Conservation (phyloP, 176 grass and related monocot species). For the Musa itinerans region DNA sequence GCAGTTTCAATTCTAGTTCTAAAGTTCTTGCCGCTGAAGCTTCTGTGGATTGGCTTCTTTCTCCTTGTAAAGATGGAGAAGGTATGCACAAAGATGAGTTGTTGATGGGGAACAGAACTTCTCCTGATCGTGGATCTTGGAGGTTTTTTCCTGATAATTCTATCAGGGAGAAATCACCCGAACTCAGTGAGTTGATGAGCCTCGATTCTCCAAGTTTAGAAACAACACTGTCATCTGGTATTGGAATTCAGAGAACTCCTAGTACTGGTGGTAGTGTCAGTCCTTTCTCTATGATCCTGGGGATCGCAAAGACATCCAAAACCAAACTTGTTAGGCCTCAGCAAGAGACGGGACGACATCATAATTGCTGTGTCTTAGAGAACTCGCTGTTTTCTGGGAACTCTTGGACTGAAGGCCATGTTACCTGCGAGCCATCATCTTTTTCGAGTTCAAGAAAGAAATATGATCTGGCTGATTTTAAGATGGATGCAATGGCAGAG, state of each 20-base stretch:
- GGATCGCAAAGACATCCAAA: slow-evolving; percentile 57
- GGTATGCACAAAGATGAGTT: slow-evolving; percentile 35
- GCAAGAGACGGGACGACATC: slow-evolving; percentile 18
- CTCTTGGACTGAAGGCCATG: slow-evolving; percentile 21
- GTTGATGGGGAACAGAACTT: slow-evolving; percentile 19
- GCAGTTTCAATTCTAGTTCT: slow-evolving; percentile 16
- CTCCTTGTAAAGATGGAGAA: slow-evolving; percentile 26
- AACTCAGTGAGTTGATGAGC: slow-evolving; percentile 26
- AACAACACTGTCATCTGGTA: slow-evolving; percentile 37
- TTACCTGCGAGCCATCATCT: neutral
- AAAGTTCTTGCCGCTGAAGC: slow-evolving; percentile 31
- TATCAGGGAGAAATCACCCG: slow-evolving; percentile 28
- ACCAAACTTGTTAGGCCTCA: slow-evolving; percentile 29
- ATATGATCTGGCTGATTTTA: slow-evolving; percentile 6
- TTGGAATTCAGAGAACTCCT: slow-evolving; percentile 51
- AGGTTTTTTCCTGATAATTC: slow-evolving; percentile 30
- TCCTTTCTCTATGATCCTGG: slow-evolving; percentile 91
- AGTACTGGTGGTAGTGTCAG: slow-evolving; percentile 65
- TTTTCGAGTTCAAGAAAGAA: slow-evolving; percentile 24
- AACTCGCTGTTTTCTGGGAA: slow-evolving; percentile 6
- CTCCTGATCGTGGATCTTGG: slow-evolving; percentile 36
- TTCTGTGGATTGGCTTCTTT: slow-evolving; percentile 49
- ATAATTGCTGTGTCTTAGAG: neutral
- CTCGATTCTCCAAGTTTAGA: slow-evolving; percentile 28
- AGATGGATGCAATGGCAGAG: slow-evolving; percentile 42